Evolutionary conservation across 2,329 filamentous ascomycete genomes (phyloP).

Genomic region (Apiospora koreana): DNA sequence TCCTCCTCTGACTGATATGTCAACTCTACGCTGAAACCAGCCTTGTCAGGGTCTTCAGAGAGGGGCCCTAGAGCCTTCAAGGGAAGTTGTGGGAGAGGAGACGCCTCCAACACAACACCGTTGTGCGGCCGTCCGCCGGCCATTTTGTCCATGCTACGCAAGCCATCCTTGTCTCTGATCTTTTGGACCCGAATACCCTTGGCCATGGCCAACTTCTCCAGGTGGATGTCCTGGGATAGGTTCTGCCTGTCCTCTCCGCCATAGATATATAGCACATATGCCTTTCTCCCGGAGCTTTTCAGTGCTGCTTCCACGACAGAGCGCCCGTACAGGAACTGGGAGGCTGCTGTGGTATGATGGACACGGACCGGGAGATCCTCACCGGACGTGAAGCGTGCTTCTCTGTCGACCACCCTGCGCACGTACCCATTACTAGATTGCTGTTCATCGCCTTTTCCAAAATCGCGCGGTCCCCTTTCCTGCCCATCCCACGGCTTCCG

Average conservation of each 20-base stretch:
- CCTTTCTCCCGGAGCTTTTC: conserved; percentile 62
- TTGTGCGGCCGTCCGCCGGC: conserved; percentile 84
- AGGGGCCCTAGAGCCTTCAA: conserved; percentile 58
- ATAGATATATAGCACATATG: conserved; percentile 85
- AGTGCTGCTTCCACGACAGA: conserved; percentile 81
- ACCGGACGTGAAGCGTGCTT: conserved; percentile 12
- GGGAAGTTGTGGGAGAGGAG: conserved; percentile 74
- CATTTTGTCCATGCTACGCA: conserved; percentile 79
- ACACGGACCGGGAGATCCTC: conserved; percentile 38
- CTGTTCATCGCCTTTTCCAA: not conserved
- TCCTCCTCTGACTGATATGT: conserved; percentile 76
- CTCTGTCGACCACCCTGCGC: conserved; percentile 1
- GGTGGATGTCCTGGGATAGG: conserved; percentile 42
- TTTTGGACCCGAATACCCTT: conserved; percentile 56
- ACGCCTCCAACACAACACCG: conserved; percentile 84
- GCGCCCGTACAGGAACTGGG: conserved; percentile 87
- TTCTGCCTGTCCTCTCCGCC: conserved; percentile 56
- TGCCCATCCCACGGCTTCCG: not conserved
- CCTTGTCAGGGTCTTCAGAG: conserved; percentile 41
- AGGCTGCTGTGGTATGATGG: conserved; percentile 77
- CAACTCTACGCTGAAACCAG: conserved; percentile 60
- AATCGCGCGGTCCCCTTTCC: not conserved
- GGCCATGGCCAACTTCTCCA: conserved; percentile 48
- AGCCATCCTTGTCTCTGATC: conserved; percentile 57
- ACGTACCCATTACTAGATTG: not conserved